Conservation (phyloP, 106 monocot species). For the Platanthera zijinensis region DNA sequence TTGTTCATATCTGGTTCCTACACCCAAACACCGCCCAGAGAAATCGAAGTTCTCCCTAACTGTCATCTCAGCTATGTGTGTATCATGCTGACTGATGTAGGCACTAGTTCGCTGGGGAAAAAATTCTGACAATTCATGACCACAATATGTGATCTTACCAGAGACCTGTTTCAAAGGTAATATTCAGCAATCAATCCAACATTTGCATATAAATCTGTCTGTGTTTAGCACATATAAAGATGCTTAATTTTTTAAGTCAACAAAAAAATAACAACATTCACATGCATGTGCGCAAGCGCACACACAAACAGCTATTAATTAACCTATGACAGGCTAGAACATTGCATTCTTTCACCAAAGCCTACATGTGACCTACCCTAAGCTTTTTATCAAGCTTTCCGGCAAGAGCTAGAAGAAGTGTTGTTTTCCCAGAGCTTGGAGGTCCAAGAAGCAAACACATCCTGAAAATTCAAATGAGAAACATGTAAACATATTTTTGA, state of each 20-base stretch:
- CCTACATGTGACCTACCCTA: conserved; percentile 4
- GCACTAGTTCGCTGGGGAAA: conserved; percentile 71
- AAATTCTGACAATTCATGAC: conserved; percentile 71
- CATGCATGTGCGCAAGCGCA: background rate
- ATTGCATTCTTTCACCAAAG: background rate
- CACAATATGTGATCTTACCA: conserved; percentile 77
- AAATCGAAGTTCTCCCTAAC: conserved; percentile 87
- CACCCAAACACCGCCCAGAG: conserved; percentile 67
- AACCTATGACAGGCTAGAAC: background rate
- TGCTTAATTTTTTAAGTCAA: background rate
- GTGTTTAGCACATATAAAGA: background rate
- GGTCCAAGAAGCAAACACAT: conserved; percentile 38
- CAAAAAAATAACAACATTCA: background rate
- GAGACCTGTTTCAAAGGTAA: conserved; percentile 30
- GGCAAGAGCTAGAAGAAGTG: background rate
- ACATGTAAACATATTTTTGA: background rate
- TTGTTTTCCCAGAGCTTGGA: background rate
- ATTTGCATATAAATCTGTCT: background rate
- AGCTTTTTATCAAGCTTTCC: background rate
- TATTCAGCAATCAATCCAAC: background rate
- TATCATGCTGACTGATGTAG: conserved; percentile 87
- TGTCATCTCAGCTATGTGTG: conserved; percentile 83
- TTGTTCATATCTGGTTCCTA: conserved; percentile 70
- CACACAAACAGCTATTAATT: background rate
- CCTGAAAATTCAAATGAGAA: conserved; percentile 31